Conservation (phyloP, 805 yeast genomes). For the Candida montana region DNA sequence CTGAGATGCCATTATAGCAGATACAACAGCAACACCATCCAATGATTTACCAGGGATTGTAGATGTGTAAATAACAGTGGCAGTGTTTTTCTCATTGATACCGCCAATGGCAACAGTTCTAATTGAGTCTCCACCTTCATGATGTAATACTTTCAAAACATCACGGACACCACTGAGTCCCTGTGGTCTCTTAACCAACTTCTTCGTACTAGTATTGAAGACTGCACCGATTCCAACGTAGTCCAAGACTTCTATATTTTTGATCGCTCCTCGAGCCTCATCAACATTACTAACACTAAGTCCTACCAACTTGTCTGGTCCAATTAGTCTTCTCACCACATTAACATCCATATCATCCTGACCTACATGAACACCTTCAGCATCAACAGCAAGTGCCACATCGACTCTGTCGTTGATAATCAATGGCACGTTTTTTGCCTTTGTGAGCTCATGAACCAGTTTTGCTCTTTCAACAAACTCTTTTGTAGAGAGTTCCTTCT, state of each 20-base stretch:
- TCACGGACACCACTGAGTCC: conserved; percentile 65
- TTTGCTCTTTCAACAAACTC: conserved; percentile 61
- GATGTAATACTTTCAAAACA: conserved; percentile 43
- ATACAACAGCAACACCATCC: conserved; percentile 88
- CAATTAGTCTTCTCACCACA: conserved; percentile 57
- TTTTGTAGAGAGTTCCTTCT: conserved; percentile 63
- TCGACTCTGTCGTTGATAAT: conserved; percentile 85
- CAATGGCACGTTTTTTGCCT: conserved; percentile 58
- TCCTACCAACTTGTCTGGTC: conserved; percentile 73
- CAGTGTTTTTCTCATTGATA: conserved; percentile 56
- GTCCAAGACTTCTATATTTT: conserved; percentile 44
- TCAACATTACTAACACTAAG: conserved; percentile 59
- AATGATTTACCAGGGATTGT: conserved; percentile 40
- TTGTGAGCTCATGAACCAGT: conserved; percentile 57
- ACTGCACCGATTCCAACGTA: conserved; percentile 84
- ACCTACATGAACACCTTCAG: conserved; percentile 91
- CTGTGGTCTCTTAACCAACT: conserved; percentile 47
- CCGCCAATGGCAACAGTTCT: conserved; percentile 81
- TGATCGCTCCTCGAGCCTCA: conserved; percentile 49
- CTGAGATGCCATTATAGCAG: conserved; percentile 67
- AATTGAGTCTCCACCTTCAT: conserved; percentile 32
- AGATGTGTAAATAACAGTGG: conserved; percentile 49
- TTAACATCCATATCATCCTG: conserved; percentile 72
- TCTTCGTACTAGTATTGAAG: conserved; percentile 69
- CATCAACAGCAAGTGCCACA: conserved; percentile 83